phyloP scores from a whole-genome alignment of 2,329 filamentous ascomycete genomes.

The Xylariaceae sp. region DNA sequence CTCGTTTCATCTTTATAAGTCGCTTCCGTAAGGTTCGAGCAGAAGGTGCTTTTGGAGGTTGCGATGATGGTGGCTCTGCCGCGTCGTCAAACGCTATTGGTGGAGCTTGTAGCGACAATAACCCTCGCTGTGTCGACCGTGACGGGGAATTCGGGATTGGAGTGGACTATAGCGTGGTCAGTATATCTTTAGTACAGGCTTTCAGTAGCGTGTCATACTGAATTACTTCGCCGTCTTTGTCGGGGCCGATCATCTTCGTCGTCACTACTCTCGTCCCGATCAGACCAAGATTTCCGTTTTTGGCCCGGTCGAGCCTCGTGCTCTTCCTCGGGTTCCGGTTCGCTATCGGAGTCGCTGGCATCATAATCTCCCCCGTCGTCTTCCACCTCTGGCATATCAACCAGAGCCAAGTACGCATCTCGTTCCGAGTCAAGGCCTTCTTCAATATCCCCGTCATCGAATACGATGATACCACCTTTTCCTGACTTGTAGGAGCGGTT shows the following conservation, averaged over 20 bases:
- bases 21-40: constrained; percentile 68
- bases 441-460: constrained; percentile 93
- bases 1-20: constrained; percentile 68
- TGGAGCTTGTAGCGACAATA: constrained; percentile 52
- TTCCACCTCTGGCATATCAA: constrained; percentile 86
- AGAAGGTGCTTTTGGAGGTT: constrained; percentile 60
- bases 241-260: constrained; percentile 72
- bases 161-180: constrained; percentile 48
- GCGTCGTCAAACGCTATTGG: constrained; percentile 46
- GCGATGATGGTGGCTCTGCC: constrained; percentile 53
- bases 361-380: constrained; percentile 65
- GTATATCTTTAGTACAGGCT: constrained; percentile 26
- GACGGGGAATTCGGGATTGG: constrained; percentile 63
- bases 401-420: constrained; percentile 78
- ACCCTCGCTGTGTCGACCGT: constrained; percentile 56
- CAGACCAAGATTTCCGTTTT: constrained; percentile 79
- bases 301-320: constrained; percentile 46
- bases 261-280: constrained; percentile 65
- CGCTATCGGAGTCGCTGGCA: constrained; percentile 53
- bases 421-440: constrained; percentile 71
- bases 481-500: constrained; percentile 69
- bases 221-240: constrained; percentile 83
- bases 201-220: constrained; percentile 49
- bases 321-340: constrained; percentile 51
- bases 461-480: constrained; percentile 85